Percentiles rank a stretch among this genome's conserved stretches.
Evolutionary conservation across 2,329 filamentous ascomycete species (phyloP).

Genomic region (Cytospora schulzeri): DNA sequence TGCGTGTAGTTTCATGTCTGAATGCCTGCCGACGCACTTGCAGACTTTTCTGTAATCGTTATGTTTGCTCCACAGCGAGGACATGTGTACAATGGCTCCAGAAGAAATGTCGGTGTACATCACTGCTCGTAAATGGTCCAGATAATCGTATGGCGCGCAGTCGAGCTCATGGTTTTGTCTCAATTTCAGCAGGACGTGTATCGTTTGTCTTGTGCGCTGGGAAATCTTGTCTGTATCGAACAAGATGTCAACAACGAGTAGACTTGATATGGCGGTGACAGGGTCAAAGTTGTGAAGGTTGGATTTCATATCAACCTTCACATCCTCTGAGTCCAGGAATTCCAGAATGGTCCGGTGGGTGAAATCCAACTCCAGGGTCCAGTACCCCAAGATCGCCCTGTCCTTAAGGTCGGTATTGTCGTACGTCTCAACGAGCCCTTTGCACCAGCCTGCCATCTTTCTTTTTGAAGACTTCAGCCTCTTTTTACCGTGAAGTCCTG

Average conservation of each 20-base stretch:
- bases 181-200: not conserved
- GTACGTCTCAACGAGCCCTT: slow-evolving; percentile 8
- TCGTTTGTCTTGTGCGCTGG: not conserved
- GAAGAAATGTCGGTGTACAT: not conserved
- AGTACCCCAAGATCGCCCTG: not conserved
- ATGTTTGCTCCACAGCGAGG: too few species aligned
- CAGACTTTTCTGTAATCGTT: fast-evolving
- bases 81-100: too few species aligned
- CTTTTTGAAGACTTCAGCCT: not conserved
- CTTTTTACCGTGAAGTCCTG: not conserved
- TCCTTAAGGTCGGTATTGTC: too few species aligned
- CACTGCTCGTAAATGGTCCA: not conserved
- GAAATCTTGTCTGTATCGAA: not conserved
- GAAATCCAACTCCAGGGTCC: slow-evolving; percentile 4
- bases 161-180: not conserved
- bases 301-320: not conserved
- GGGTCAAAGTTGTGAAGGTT: not conserved
- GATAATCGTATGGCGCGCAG: not conserved
- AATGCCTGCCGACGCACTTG: not conserved
- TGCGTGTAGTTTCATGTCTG: not conserved
- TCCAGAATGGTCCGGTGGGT: slow-evolving; percentile 5
- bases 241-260: slow-evolving; percentile 1
- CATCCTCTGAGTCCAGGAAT: not conserved
- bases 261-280: not conserved
- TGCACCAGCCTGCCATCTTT: slow-evolving; percentile 8